Base-by-base conservation (phyloP, 176 grass and related monocot species). In the Phoenix roebelenii region DNA sequence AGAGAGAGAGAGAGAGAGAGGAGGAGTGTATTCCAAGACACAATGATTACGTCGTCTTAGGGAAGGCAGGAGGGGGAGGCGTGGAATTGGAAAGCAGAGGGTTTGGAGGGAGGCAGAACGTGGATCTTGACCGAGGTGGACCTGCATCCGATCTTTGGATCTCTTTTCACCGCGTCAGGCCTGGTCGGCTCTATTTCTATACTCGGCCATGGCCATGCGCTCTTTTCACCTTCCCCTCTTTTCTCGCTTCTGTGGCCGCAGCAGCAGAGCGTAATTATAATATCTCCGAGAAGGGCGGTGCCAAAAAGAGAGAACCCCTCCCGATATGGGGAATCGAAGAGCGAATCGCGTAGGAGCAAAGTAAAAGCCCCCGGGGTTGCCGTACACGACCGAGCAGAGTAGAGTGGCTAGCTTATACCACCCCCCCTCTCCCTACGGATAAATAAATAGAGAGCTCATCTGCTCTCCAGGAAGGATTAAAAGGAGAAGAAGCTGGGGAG, bases 21-120 rank as follows among this genome's bases (percentile, higher is more conserved):
- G 52, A 84, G 76, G 88, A 93, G 94, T 99, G 94, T 83, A 72
- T 99, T 71, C 65, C 88, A 99, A 99, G 94, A 82, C 79, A 99
- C 15, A 83, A 99, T 99, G 79, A 99, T 93, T 81, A 79, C 89
- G 71, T 89, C 76, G 72, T 83, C 80, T 77, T 72, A 82, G 79
- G 25, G 76, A 44, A 97, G 68, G 69, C 54, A 75, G 72, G 55
- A 53, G 64, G 35, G 54, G 22, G 75, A 78, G 78, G 94, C 84
- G 88, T 98, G 88, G 82, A 89, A 76, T 62, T 75, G 66, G 77
- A 82, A 96, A 84, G 71, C 67, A 50, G 76, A 78, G 49, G 49
- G 51, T 19, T 67, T 44, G 65, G 67, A 25, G 60, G 59, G 77
- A 67, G 52, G 72, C 86, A 81, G 73, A 83, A 89, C 83, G 60